These are phyloP conservation scores for Phycomyces nitens DNA, from an alignment of 192 early-diverging fungal species.

Conservation along the genomic window DNA sequence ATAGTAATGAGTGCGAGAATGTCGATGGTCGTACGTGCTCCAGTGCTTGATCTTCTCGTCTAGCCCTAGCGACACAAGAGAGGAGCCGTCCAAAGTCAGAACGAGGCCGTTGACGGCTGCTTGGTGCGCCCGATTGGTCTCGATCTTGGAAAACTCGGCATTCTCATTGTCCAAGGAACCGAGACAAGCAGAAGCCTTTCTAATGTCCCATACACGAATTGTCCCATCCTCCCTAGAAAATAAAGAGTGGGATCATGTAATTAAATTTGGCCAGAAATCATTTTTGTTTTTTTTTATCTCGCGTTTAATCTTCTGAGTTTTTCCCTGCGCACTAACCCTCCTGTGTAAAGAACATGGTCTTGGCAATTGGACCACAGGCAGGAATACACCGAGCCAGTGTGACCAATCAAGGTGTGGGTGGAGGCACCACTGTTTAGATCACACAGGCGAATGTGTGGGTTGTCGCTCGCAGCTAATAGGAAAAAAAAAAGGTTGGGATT, in stretches of 20 bases:
- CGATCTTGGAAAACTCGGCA: constrained; percentile 30
- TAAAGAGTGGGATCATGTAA: not conserved
- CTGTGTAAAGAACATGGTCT: constrained; percentile 71
- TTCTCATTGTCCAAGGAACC: constrained; percentile 60
- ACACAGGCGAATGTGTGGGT: constrained; percentile 71
- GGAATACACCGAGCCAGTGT: constrained; percentile 52
- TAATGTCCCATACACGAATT: constrained; percentile 82
- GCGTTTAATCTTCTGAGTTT: not conserved
- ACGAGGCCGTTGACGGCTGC: constrained; percentile 60
- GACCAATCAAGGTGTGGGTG: constrained; percentile 56
- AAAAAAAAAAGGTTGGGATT: too few relatives aligned
- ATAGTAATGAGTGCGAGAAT: not conserved
- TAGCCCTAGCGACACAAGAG: constrained; percentile 55
- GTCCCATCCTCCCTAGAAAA: constrained; percentile 55
- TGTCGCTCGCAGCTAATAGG: constrained; percentile 65
- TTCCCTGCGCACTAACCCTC: constrained; percentile 42
- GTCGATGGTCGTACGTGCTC: constrained; percentile 21
- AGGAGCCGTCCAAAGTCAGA: constrained; percentile 58
- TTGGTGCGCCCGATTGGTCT: constrained; percentile 50
- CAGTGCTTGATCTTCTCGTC: constrained; percentile 66
- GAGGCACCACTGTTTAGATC: constrained; percentile 66
- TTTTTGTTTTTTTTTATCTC: not conserved
- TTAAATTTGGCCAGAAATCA: constrained; percentile 19
- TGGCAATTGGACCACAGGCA: constrained; percentile 75
- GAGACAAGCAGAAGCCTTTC: constrained; percentile 66